A percentile compares a stretch with the other conserved stretches of the same genome.
phyloP scores from a whole-genome alignment of 2,329 filamentous ascomycete species.

The Cytospora chrysosperma region DNA sequence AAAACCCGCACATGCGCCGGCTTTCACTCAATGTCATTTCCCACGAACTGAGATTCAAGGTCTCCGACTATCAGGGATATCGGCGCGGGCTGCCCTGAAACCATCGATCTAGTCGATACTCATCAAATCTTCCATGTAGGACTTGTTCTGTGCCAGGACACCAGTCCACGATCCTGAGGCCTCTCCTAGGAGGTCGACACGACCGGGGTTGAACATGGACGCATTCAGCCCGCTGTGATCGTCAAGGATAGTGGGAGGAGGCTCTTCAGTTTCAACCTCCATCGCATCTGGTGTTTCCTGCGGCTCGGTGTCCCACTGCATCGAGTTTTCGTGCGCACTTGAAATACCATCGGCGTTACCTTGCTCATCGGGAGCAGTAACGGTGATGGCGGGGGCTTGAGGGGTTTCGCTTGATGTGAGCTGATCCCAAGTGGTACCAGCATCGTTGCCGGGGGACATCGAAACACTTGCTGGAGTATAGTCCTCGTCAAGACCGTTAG shows the following conservation, averaged over 20 bases:
- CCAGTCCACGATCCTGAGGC: constrained; percentile 4
- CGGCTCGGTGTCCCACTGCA: too few species aligned
- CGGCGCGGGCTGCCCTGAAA: neutral
- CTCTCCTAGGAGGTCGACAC: neutral
- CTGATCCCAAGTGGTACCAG: neutral
- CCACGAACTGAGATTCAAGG: neutral
- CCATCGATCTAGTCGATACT: neutral
- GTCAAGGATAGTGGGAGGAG: neutral
- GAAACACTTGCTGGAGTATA: neutral
- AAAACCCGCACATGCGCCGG: too few species aligned
- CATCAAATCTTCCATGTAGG: neutral
- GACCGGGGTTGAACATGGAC: neutral
- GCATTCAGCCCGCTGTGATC: constrained; percentile 4
- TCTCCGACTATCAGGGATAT: neutral
- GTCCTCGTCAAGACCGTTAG: neutral
- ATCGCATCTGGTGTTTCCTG: neutral
- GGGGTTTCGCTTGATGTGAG: neutral
- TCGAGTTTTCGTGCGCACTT: neutral
- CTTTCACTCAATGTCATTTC: neutral
- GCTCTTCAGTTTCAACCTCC: neutral
- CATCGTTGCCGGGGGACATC: too few species aligned
- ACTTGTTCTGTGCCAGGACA: neutral
- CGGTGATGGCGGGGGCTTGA: neutral
- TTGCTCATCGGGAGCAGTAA: neutral
- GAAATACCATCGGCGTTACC: neutral